Conservation (phyloP, 1,284 basidiomycete genomes). For the Pseudozyma sp. region DNA sequence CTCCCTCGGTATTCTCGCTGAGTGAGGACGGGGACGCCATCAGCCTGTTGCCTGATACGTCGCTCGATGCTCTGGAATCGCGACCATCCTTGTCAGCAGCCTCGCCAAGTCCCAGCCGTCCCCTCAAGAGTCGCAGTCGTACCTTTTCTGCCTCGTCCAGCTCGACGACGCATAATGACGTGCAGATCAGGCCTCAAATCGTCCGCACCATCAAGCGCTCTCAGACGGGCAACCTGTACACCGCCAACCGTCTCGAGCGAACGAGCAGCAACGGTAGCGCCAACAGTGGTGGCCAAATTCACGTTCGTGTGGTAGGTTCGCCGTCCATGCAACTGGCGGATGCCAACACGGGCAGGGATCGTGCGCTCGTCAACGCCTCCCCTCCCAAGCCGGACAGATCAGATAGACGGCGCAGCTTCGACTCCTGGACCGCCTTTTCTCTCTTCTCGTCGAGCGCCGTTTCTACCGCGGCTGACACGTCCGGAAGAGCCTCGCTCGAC, state of each 20-base stretch:
- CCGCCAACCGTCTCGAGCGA: conserved; percentile 16
- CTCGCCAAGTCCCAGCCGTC: conserved; percentile 17
- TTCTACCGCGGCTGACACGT: not conserved
- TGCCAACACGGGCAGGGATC: not conserved
- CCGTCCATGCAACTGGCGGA: conserved; percentile 13
- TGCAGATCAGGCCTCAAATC: conserved; percentile 41
- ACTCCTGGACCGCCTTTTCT: conserved; percentile 35
- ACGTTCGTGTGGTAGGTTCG: conserved; percentile 30
- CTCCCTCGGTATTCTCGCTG: conserved; percentile 30
- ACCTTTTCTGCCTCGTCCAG: conserved; percentile 23
- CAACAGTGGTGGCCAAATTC: conserved; percentile 20
- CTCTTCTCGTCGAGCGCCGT: conserved; percentile 19
- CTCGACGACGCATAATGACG: conserved; percentile 27
- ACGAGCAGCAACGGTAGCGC: conserved; percentile 30
- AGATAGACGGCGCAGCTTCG: conserved; percentile 22
- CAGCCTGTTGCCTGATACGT: conserved; percentile 21
- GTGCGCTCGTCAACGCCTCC: conserved; percentile 9
- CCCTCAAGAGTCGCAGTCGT: conserved; percentile 14
- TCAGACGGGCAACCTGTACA: conserved; percentile 9
- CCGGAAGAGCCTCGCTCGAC: not conserved
- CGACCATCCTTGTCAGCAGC: conserved; percentile 13
- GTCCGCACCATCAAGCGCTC: conserved; percentile 35
- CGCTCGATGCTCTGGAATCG: conserved; percentile 16
- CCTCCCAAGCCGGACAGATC: conserved; percentile 8
- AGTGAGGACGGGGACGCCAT: conserved; percentile 33